Evolutionary conservation across 208 protist species (phyloP), one percentile per base, ranked within the genome.

Genomic region (Naegleria lovaniensis): DNA sequence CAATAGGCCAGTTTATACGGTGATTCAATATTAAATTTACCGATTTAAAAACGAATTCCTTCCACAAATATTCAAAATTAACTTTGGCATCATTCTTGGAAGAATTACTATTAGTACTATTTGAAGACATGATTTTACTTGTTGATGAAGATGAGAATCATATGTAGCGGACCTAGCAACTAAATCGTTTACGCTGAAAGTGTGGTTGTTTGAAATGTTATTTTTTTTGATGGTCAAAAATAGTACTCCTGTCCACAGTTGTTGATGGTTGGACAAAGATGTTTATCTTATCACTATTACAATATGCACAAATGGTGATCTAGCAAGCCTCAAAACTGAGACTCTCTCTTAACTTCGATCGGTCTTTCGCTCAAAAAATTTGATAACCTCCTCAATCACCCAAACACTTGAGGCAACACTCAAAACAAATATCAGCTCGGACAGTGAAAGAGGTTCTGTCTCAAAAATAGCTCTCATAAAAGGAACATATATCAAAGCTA

Each of bases 351-450:
- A 75, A n/a, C 25, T 16, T 38, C 43, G 43, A 48, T 86, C 11
- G 22, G 6, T 43, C 36, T 36, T 52, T 52, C 40, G 5, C 33
- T 55, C 33, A 36, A 87, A 87, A 52, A 89, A 67, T 40, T 89
- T 89, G 11, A 89, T 22, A n/a, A 89, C 51, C 67, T 89, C 85
- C 9, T 89, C 85, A 52, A 89, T 33, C 0, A 89, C 40, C 41
- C 41, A 89, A 67, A 89, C 85, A 67, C 33, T 89, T 7, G n/a
- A 41, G 19, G 25, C 2, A 52, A 89, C n/a, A 5, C 5, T 2
- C 29, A 25, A 29, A 29, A 67, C 41, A 38, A 41, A 75, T 22
- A 40, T 4, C 29, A 89, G 9, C 51, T 89, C 85, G 0, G 11
- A 22, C 0, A 89, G 5, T 7, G n/a, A n/a, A 5, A 89, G 40